Conservation (phyloP, 768 basidiomycete genomes). For the Tubosaeta sp. region DNA sequence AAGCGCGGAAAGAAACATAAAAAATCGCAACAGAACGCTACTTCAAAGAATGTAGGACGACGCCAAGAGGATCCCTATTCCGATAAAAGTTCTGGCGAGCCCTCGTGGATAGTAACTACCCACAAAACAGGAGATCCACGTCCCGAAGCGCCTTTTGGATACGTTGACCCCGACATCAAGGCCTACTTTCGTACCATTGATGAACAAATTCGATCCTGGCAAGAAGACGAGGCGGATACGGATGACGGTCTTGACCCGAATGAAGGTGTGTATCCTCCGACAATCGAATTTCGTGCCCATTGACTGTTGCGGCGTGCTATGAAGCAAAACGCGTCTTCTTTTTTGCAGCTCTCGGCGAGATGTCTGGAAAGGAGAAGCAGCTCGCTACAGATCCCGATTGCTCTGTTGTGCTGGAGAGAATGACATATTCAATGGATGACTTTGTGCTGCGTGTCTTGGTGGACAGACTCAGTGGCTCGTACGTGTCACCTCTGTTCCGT, state of each 20-base stretch:
- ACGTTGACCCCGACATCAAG: constrained; percentile 84
- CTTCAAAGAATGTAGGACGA: not conserved
- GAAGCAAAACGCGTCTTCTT: constrained; percentile 75
- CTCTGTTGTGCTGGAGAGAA: constrained; percentile 83
- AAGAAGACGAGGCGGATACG: constrained; percentile 42
- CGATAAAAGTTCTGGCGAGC: constrained; percentile 35
- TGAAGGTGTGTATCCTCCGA: constrained; percentile 47
- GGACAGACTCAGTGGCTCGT: constrained; percentile 87
- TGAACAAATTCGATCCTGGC: constrained; percentile 84
- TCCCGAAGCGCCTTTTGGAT: constrained; percentile 81
- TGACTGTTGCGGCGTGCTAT: not conserved
- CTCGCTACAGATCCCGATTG: constrained; percentile 94
- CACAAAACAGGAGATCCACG: constrained; percentile 39
- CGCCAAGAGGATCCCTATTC: constrained; percentile 1
- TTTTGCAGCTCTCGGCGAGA: constrained; percentile 76
- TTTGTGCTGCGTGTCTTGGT: constrained; percentile 89
- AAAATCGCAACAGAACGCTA: constrained; percentile 35
- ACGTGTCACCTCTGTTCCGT: constrained; percentile 35
- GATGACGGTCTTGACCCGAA: constrained; percentile 57
- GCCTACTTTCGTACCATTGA: constrained; percentile 92
- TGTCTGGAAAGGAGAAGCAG: constrained; percentile 83
- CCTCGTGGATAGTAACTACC: constrained; percentile 67
- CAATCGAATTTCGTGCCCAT: not conserved
- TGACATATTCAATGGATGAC: constrained; percentile 93
- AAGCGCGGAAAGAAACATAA: constrained; percentile 78